Evolutionary conservation across 768 basidiomycete genomes (phyloP).

Genomic region (Psilocybe subaeruginosa): DNA sequence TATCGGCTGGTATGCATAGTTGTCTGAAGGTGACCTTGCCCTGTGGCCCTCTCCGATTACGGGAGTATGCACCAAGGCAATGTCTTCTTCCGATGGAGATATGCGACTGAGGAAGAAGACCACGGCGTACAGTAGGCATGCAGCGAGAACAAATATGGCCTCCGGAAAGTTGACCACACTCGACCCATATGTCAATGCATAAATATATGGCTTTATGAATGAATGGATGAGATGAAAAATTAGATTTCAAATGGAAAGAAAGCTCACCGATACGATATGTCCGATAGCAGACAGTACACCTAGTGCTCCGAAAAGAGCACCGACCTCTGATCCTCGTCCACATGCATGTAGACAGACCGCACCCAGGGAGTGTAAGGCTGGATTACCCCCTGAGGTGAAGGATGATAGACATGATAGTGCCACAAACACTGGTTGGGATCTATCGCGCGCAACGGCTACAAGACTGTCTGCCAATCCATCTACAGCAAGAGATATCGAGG

Average conservation of each 20-base stretch:
- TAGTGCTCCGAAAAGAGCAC: conserved; percentile 72
- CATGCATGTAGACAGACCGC: conserved; percentile 68
- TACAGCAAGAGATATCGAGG: conserved; percentile 64
- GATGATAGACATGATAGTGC: conserved; percentile 63
- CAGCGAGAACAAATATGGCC: conserved; percentile 68
- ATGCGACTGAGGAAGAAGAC: conserved; percentile 48
- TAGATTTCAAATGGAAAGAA: background rate
- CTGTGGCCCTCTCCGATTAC: conserved; percentile 8
- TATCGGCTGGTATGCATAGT: conserved; percentile 18
- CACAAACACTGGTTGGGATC: conserved; percentile 57
- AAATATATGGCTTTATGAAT: conserved; percentile 60
- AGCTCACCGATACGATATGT: conserved; percentile 59
- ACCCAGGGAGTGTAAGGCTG: conserved; percentile 69
- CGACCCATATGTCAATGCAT: conserved; percentile 64
- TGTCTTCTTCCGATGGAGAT: conserved; percentile 28
- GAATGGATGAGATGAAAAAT: background rate
- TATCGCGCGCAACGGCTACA: conserved; percentile 54
- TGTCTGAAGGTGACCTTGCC: conserved; percentile 9
- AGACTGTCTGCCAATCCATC: conserved; percentile 68
- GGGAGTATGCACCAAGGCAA: conserved; percentile 16
- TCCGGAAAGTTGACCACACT: conserved; percentile 69
- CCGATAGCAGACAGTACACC: conserved; percentile 69
- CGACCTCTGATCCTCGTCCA: conserved; percentile 49
- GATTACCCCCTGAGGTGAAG: conserved; percentile 70
- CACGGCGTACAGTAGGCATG: conserved; percentile 52